These are phyloP conservation scores for Smittium mucronatum DNA, from an alignment of 371 early-diverging fungal genomes.

Conservation along the genomic window DNA sequence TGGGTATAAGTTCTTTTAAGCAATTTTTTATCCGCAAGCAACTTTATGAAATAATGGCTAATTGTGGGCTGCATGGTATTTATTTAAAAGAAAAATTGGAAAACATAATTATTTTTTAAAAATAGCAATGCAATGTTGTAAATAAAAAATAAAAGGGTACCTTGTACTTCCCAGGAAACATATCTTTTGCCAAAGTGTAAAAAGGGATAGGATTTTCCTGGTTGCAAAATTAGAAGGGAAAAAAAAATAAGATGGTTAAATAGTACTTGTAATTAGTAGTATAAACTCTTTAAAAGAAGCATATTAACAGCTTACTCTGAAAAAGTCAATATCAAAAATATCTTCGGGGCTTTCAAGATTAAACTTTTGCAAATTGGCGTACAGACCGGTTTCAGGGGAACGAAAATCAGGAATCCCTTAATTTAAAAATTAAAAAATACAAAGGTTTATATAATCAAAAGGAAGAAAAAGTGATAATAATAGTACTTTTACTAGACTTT, in stretches of 20 bases:
- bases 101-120: too few relatives aligned
- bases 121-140: too few relatives aligned
- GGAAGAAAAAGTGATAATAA: slow-evolving; percentile 16
- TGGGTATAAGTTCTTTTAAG: slow-evolving; percentile 82
- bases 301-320: slow-evolving; percentile 24
- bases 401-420: slow-evolving; percentile 77
- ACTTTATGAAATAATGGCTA: slow-evolving; percentile 71
- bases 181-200: slow-evolving; percentile 76
- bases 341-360: slow-evolving; percentile 84
- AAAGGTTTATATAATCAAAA: slow-evolving; percentile 10
- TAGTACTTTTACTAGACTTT: not conserved
- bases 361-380: slow-evolving; percentile 74
- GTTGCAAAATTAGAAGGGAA: not conserved
- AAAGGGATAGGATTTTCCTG: slow-evolving; percentile 70
- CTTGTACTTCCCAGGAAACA: slow-evolving; percentile 65
- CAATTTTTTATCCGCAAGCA: slow-evolving; percentile 57
- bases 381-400: slow-evolving; percentile 82
- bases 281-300: too few relatives aligned
- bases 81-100: not conserved
- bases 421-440: slow-evolving; percentile 24
- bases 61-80: slow-evolving; percentile 49
- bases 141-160: slow-evolving; percentile 3
- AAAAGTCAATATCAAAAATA: slow-evolving; percentile 86
- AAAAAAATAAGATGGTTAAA: too few relatives aligned
- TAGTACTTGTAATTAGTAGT: too few relatives aligned